Base-by-base conservation (phyloP, 2,329 filamentous ascomycete species). In the Penicillium sp. region DNA sequence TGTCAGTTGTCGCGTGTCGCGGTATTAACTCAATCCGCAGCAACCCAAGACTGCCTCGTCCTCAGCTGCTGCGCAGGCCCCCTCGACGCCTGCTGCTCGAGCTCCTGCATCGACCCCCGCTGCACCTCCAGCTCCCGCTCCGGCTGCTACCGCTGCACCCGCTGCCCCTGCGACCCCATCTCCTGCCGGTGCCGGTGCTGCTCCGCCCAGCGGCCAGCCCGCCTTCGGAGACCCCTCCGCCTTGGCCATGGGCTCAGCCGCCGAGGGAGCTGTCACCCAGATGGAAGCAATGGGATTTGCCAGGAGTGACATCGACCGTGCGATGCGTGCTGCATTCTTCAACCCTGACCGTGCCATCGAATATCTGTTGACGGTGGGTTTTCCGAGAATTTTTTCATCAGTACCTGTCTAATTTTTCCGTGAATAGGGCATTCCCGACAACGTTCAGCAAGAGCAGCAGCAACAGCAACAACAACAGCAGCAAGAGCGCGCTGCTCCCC, bases 271-370 rank as follows among this genome's bases (percentile, higher is more conserved):
- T 25, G 83, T 96, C 57, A 76, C 83, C 32, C 87, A 89, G 61
- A 95, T 98, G 88, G 89, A 95, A 69, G 84, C 83, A 50, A 98
- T 98, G 92, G 92, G 92, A 6, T 98, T 98, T 54, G 79, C 85
- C 57, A 78, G 89, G 58, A 72, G 79, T 35, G 84, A 94, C 60
- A 95, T 95, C 52, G 88, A 95, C 54, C 79, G 84, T 32, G 92
- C 92, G 35, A 92, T 98, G 83, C 85, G 90, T 58, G 92, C 92
- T 47, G 92, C 92, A 10, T 98, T 86, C 67, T 93, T 84, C 75
- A 98, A 98, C 70, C 88, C 90, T 10, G 90, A 96, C 65, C 87
- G 92, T 55, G 92, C 92, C 37, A 90, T 98, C 39, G 92, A 98
- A 65, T 98, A 98, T 59, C 78, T 98, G 9, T 65, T 98, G 59